Conservation (phyloP, 345 rosid genomes). For the Euphorbia peplus region DNA sequence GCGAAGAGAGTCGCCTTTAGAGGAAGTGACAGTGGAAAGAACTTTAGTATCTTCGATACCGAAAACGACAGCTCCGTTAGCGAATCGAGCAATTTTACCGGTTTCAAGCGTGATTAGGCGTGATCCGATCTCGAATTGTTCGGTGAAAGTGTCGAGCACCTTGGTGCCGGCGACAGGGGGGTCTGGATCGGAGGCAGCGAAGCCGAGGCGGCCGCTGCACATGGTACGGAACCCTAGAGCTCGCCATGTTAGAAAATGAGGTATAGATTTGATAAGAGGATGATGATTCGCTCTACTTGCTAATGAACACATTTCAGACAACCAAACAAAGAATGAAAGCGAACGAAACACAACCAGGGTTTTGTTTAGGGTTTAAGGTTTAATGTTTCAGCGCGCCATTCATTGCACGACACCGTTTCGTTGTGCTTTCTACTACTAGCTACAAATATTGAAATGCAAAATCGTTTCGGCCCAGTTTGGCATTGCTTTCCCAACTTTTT, state of each 20-base stretch:
- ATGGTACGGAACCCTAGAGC: conserved; percentile 49
- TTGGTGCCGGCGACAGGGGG: conserved; percentile 48
- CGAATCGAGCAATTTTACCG: conserved; percentile 82
- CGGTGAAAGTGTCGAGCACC: conserved; percentile 65
- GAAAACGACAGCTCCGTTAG: conserved; percentile 80
- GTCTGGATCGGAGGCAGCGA: conserved; percentile 46
- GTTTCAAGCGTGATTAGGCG: conserved; percentile 72
- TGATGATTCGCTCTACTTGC: conserved; percentile 52
- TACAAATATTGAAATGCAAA: no score
- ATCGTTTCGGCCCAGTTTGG: no score
- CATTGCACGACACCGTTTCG: no score
- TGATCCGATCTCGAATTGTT: conserved; percentile 87
- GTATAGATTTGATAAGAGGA: conserved; percentile 39
- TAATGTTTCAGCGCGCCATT: no score
- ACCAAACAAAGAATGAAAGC: no score
- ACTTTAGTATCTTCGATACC: conserved; percentile 77
- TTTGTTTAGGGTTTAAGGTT: conserved; percentile 14
- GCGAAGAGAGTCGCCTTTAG: conserved; percentile 56
- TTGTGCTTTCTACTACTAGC: no score
- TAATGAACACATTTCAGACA: conserved; percentile 53
- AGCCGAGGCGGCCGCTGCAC: conserved; percentile 55
- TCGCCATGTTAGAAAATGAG: conserved; percentile 55
- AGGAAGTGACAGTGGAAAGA: conserved; percentile 68
- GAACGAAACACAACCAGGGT: no score
- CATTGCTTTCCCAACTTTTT: no score